Percentiles rank a stretch among this genome's conserved stretches.
Evolutionary conservation across 164 flowering plant genomes (phyloP).

Genomic region (Stephania japonica): DNA sequence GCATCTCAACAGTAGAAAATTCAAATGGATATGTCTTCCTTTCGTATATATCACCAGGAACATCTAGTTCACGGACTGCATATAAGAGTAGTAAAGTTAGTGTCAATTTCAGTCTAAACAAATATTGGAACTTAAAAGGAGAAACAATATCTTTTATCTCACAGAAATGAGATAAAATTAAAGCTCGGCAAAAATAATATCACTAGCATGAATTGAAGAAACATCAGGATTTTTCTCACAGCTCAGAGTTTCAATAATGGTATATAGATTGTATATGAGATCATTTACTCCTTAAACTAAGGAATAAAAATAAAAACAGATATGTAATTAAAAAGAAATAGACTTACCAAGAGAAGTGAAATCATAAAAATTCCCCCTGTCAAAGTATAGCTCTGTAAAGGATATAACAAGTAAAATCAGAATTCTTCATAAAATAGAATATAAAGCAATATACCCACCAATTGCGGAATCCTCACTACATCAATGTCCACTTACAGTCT

Average conservation of each 20-base stretch:
- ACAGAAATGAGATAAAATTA: neutral
- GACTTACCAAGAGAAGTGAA: constrained; percentile 96
- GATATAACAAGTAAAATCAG: constrained; percentile 6
- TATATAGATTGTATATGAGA: neutral
- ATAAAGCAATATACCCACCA: constrained; percentile 2
- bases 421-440: neutral
- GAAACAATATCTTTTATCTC: constrained; percentile 6
- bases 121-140: neutral
- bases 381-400: constrained; percentile 87
- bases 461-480: too few relatives aligned
- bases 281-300: neutral
- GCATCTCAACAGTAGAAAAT: constrained; percentile 97
- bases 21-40: constrained; percentile 87
- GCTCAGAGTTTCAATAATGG: neutral
- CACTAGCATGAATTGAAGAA: neutral
- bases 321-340: neutral
- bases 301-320: neutral
- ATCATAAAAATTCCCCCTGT: constrained; percentile 91
- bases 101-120: constrained; percentile 1
- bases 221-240: neutral
- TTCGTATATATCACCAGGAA: constrained; percentile 96
- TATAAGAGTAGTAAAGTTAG: constrained; percentile 10
- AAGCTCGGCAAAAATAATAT: constrained; percentile 4
- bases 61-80: constrained; percentile 94
- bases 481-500: too few relatives aligned